Base-by-base conservation (phyloP, 208 protist genomes). In the Leishmania turanica region DNA sequence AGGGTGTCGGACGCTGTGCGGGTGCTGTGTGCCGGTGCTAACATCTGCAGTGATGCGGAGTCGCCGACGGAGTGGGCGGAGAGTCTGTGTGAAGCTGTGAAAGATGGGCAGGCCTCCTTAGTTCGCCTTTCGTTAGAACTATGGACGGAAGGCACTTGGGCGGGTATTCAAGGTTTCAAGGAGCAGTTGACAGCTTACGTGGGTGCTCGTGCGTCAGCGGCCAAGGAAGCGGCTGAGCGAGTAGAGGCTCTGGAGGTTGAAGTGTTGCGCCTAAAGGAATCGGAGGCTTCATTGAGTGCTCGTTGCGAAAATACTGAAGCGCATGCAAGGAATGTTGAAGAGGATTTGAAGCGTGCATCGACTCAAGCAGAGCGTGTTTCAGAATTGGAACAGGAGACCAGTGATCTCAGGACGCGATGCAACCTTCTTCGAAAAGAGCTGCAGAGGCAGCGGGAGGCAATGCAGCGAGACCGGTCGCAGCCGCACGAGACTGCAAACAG, bases 341-440 rank as follows among this genome's bases (percentile, higher is more conserved):
- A 56, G 19, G 51, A 81, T 34, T 49, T 47, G 72, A 47, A 45
- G n/a, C 13, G 49, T 0, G 34, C 31, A 5, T 77, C 75, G 1
- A 31, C 11, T 9, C 64, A 83, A 37, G 65, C 73, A 24, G 85
- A 90, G n/a, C 77, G 72, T 6, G 56, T 79, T 15, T 21, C 40
- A 1, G 76, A 83, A 31, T 54, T 92, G 64, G 78, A 90, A 74
- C 19, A 75, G 17, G 86, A 89, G 53, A 95, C 92, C 78, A 58
- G 11, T 11, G 84, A 95, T 24, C 83, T 97, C n/a, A 90, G 95
- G 79, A 88, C 94, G 77, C 93, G 93, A 53, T 97, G 94, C 79
- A 89, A 96, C 40, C 78, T 96, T 53, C 81, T 97, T 34, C 81
- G 92, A 5, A 94, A 94, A 71, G 92, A 97, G 78, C 80, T 97